These are phyloP conservation scores for Gyrodon lividus DNA, from an alignment of 768 basidiomycete genomes.

Conservation along the genomic window DNA sequence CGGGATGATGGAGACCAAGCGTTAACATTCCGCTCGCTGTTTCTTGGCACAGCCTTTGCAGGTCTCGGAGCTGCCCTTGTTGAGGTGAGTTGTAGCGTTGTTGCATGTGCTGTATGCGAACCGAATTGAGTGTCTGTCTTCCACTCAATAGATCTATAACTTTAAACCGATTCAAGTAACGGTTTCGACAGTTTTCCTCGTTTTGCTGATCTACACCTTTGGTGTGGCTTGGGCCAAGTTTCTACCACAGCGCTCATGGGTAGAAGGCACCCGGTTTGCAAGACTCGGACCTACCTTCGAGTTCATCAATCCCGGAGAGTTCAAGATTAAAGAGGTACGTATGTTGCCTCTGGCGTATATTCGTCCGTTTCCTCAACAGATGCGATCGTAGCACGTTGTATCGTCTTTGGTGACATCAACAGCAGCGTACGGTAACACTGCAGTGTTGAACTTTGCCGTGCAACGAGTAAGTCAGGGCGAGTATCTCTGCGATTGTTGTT, in stretches of 20 bases:
- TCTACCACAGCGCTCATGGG: conserved; percentile 40
- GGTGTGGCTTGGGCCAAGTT: conserved; percentile 51
- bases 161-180: conserved; percentile 56
- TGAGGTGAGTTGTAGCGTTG: conserved; percentile 39
- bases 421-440: conserved; percentile 50
- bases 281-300: conserved; percentile 40
- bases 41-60: conserved; percentile 54
- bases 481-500: background rate
- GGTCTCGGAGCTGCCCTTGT: conserved; percentile 55
- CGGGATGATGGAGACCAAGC: conserved; percentile 58
- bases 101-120: background rate
- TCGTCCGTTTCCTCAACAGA: background rate
- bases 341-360: background rate
- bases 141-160: conserved; percentile 45
- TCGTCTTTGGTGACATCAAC: conserved; percentile 57
- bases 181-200: conserved; percentile 56
- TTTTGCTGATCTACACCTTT: conserved; percentile 50
- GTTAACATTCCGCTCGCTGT: conserved; percentile 53
- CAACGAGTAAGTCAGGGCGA: conserved; percentile 42
- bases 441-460: conserved; percentile 61
- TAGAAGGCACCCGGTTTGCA: conserved; percentile 44
- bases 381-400: conserved; percentile 47
- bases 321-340: conserved; percentile 56
- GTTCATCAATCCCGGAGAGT: conserved; percentile 58
- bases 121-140: background rate